Evolutionary conservation across 1,284 basidiomycete genomes (phyloP), one percentile per base, ranked within the genome.

Genomic region (Ceratobasidium sp.): DNA sequence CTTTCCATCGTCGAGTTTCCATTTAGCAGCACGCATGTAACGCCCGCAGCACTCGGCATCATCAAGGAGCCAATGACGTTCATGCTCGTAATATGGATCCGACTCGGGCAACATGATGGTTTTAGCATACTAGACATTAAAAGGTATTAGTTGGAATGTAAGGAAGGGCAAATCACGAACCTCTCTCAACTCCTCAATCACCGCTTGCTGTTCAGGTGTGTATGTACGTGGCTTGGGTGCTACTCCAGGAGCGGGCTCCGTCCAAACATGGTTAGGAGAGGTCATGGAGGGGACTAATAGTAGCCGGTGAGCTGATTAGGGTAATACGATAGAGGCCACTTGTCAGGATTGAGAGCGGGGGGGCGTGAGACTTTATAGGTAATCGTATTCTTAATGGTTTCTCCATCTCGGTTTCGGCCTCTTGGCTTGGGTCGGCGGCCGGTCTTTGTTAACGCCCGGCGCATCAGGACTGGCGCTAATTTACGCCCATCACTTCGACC

Each of bases 1-100:
- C 80, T 93, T 87, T 6, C 84, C 91, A 69, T 94, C 89, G 20
- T 85, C 83, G 29, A 89, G 75, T 76, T 88, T 87, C 91, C 92
- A 93, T 75, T 93, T 93, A 2, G 90, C 85, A 0, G 92, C 91
- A 38, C 92, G 86, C 84, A 92, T 87, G 77, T 93, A 94, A 7
- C 92, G 86, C 45, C 89, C 85, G 62, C 90, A 83, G 29, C 89
- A 92, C 72, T 91, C 92, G 1, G 86, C 82, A 75, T 85, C 89
- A 70, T 83, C 80, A 43, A 64, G 58, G 7, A 94, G 79, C 88
- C 92, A 94, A 70, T 88, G 84, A 42, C 81, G 77, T 78, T 94
- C 92, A 90, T 90, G 93, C 54, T 81, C 79, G 73, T 87, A 76
- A 76, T 94, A 94, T 8, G 86, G 79, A 75, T 94, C 90, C 12